Evolutionary conservation across 768 basidiomycete species (phyloP).

Genomic region (Hypsizygus marmoreus): DNA sequence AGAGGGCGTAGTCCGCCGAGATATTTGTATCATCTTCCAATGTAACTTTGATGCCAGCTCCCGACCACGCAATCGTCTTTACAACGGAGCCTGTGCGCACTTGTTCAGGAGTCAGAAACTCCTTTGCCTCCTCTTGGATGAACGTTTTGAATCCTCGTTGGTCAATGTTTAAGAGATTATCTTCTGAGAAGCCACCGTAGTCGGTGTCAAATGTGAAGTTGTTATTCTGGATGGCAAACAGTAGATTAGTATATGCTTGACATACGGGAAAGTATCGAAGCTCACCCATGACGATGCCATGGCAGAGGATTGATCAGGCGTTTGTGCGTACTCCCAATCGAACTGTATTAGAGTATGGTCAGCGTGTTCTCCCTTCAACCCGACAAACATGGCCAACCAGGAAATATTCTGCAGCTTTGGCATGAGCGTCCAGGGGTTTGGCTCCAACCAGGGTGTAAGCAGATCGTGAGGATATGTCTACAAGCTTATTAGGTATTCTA

Average conservation of each 20-base stretch:
- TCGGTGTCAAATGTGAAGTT: slow-evolving; percentile 59
- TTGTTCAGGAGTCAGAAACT: slow-evolving; percentile 52
- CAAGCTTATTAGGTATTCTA: slow-evolving; percentile 44
- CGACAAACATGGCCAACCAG: slow-evolving; percentile 35
- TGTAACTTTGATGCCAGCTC: slow-evolving; percentile 47
- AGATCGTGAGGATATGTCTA: slow-evolving; percentile 55
- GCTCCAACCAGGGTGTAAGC: slow-evolving; percentile 55
- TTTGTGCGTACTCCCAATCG: slow-evolving; percentile 57
- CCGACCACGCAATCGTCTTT: slow-evolving; percentile 44
- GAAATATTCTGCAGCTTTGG: slow-evolving; percentile 59
- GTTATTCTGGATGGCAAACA: slow-evolving; percentile 46
- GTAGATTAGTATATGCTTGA: slow-evolving; percentile 2
- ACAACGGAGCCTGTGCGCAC: slow-evolving; percentile 54
- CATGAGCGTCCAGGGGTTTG: slow-evolving; percentile 45
- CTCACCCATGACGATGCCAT: slow-evolving; percentile 66
- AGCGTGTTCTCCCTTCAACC: not conserved
- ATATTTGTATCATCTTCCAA: slow-evolving; percentile 45
- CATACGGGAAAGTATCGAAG: not conserved
- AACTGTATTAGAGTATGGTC: slow-evolving; percentile 23
- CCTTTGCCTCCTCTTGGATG: slow-evolving; percentile 56
- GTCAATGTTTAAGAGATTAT: slow-evolving; percentile 57
- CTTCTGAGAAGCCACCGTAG: slow-evolving; percentile 59
- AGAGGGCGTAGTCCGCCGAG: slow-evolving; percentile 58
- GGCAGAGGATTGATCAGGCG: slow-evolving; percentile 65
- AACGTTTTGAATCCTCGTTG: slow-evolving; percentile 63